Conservation (phyloP, 768 basidiomycete genomes). For the Ramaria sp. region DNA sequence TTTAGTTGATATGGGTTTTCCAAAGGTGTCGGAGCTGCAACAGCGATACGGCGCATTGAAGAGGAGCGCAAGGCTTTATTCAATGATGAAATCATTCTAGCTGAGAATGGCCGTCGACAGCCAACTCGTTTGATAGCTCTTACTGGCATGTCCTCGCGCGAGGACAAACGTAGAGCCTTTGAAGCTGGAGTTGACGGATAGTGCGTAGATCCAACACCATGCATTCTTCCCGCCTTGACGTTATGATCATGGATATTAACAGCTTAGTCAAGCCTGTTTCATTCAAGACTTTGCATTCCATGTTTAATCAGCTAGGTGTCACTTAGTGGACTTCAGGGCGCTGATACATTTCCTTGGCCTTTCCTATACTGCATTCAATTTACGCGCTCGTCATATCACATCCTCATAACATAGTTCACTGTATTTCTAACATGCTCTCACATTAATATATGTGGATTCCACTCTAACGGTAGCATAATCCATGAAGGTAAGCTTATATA, state of each 20-base stretch:
- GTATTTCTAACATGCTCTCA: neutral
- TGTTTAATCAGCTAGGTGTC: constrained; percentile 64
- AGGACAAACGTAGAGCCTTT: constrained; percentile 87
- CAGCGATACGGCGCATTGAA: constrained; percentile 73
- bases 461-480: too few relatives aligned
- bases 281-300: constrained; percentile 81
- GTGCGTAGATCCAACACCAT: constrained; percentile 37
- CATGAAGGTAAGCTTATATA: too few relatives aligned
- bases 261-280: constrained; percentile 93
- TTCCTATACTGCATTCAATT: neutral
- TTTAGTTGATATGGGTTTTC: constrained; percentile 1
- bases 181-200: constrained; percentile 93
- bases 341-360: too few relatives aligned
- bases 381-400: neutral
- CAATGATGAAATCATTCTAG: neutral
- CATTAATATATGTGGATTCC: neutral
- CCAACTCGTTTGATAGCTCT: constrained; percentile 52
- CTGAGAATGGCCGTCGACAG: constrained; percentile 2
- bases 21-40: constrained; percentile 74
- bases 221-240: neutral
- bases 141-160: constrained; percentile 88
- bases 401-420: neutral
- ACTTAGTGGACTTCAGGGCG: constrained; percentile 19
- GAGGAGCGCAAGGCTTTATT: constrained; percentile 16
- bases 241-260: neutral